Percentiles rank a stretch among this genome's conserved stretches.
Conservation (phyloP, 768 basidiomycete genomes). For the Boletus rubroflammeus region DNA sequence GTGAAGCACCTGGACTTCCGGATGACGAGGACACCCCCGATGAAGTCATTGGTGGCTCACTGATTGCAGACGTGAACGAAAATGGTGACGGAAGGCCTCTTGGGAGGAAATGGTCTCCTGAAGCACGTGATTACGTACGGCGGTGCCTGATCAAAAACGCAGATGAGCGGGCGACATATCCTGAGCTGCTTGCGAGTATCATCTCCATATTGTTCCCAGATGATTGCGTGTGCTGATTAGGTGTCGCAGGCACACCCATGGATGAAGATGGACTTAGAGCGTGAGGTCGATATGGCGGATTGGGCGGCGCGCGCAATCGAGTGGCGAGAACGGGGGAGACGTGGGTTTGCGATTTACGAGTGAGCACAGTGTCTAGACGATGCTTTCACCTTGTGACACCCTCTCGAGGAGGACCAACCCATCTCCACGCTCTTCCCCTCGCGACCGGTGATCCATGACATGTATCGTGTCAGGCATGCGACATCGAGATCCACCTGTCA, state of each 20-base stretch:
- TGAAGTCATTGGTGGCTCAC: slow-evolving; percentile 11
- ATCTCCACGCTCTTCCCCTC: slow-evolving; percentile 22
- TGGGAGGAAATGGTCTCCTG: slow-evolving; percentile 29
- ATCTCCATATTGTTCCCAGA: neutral
- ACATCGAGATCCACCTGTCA: slow-evolving; percentile 1
- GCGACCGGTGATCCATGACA: slow-evolving; percentile 18
- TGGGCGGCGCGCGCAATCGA: slow-evolving; percentile 68
- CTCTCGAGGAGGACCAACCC: slow-evolving; percentile 16
- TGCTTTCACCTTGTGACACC: slow-evolving; percentile 7
- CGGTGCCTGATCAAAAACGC: slow-evolving; percentile 82
- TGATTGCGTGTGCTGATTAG: neutral
- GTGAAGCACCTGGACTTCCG: slow-evolving; percentile 86
- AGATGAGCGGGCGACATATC: slow-evolving; percentile 74
- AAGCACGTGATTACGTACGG: slow-evolving; percentile 79
- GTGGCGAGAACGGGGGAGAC: slow-evolving; percentile 31
- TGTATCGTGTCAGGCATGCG: neutral
- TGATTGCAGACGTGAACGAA: slow-evolving; percentile 9
- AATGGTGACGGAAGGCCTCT: slow-evolving; percentile 12
- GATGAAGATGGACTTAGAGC: slow-evolving; percentile 54
- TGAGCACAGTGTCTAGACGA: slow-evolving; percentile 14
- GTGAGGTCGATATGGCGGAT: slow-evolving; percentile 76
- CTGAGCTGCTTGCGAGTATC: slow-evolving; percentile 64
- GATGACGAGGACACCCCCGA: slow-evolving; percentile 38
- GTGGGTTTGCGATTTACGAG: slow-evolving; percentile 19
- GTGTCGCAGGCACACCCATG: slow-evolving; percentile 67